Evolutionary conservation across 805 yeast species (phyloP), one percentile per base, ranked within the genome.

Genomic region (Kodamaea lidongshanica): DNA sequence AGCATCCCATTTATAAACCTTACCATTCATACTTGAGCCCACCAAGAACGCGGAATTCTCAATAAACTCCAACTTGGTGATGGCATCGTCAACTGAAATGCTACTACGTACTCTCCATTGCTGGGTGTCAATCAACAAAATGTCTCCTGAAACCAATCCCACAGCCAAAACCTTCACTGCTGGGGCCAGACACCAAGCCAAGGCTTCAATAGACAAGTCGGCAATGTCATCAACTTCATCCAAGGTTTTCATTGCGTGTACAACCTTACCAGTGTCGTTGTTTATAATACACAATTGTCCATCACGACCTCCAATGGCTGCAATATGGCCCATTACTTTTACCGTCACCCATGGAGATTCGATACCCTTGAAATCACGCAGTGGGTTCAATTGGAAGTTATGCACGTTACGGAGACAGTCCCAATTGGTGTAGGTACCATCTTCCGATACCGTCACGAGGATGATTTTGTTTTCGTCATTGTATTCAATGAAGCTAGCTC

Each of bases 341-440:
- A 85, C 48, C 4, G 89, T 72, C 27, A 89, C 89, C 96, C 97
- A 92, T 12, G 96, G 94, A 31, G 92, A 82, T 38, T 68, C 65
- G 31, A 72, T 68, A 17, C 92, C 94, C 48, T 75, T 80, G 52
- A 86, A 74, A 35, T 79, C 82, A 14, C 67, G 65, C 38, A 56
- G 53, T 14, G 76, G 72, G 33, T 72, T 69, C 37, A 84, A 61
- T 46, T 78, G 81, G 65, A 75, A 89, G 40, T 72, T 67, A 20
- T 76, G 74, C 27, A 73, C 76, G 17, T 77, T 77, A 4, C 89
- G 77, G 61, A 74, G 88, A 34, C 88, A 83, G 50, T 87, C 85
- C 97, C 97, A 89, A 35, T 77, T 77, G 34, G 88, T 77, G 19
- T 92, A 72, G 4, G 85, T 65, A 16, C 95, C 87, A 57, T 92